A percentile compares a stretch with the other conserved stretches of the same genome.
These are phyloP conservation scores for Asterochloris sp. DNA, from an alignment of 139 green algal species.

Conservation along the genomic window DNA sequence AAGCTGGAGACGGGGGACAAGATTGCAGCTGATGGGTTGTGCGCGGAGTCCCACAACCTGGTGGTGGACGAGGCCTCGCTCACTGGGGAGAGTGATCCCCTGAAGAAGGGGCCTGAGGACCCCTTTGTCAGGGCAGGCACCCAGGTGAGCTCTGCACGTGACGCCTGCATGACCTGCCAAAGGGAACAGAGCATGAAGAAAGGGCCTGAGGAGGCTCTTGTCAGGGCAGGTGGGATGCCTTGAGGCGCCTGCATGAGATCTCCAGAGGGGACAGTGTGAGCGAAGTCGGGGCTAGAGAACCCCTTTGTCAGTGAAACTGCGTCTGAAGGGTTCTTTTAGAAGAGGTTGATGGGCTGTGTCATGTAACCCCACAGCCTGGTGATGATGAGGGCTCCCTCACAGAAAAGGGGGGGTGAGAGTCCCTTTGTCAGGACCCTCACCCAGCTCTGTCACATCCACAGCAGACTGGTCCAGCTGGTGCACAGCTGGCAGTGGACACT, in stretches of 20 bases:
- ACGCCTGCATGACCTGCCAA: not conserved
- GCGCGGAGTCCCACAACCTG: conserved; percentile 55
- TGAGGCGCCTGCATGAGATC: not conserved
- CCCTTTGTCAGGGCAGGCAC: conserved; percentile 82
- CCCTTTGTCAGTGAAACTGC: not conserved
- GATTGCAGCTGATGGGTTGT: conserved; percentile 56
- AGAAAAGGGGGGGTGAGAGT: no score
- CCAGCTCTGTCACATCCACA: no score
- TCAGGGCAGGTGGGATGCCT: no score
- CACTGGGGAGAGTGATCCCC: conserved; percentile 90
- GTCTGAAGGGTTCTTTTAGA: no score
- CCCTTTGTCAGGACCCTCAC: no score
- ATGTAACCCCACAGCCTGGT: no score
- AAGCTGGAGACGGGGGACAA: conserved; percentile 89
- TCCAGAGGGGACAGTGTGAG: not conserved
- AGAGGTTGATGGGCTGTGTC: no score
- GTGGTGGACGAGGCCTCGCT: conserved; percentile 90
- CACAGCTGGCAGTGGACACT: no score
- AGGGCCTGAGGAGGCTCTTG: not conserved
- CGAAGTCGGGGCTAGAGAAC: not conserved
- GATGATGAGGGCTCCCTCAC: no score
- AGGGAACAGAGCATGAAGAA: not conserved
- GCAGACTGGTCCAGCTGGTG: no score
- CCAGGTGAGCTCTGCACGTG: conserved; percentile 49
- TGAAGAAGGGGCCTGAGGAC: conserved; percentile 74